These are phyloP conservation scores for Naganishia friedmannii DNA, from an alignment of 768 basidiomycete species.

Conservation along the genomic window DNA sequence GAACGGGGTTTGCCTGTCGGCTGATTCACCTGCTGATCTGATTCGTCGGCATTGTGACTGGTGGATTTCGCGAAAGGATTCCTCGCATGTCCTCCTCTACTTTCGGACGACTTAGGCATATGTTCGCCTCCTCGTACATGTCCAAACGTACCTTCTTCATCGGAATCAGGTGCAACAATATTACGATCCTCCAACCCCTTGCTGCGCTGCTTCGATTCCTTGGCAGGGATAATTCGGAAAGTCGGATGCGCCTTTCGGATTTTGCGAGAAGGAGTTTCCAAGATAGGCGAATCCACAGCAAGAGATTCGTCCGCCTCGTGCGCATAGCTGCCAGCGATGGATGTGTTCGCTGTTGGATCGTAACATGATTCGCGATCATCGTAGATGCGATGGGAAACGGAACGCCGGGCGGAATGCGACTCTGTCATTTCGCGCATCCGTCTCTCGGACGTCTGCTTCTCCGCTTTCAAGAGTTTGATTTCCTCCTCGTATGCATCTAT, in stretches of 20 bases:
- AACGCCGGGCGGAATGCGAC: neutral
- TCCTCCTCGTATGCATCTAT: slow-evolving; percentile 2
- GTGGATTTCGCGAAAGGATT: slow-evolving; percentile 14
- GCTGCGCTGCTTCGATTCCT: neutral
- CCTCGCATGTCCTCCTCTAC: neutral
- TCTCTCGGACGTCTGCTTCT: slow-evolving; percentile 8
- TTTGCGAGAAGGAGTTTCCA: slow-evolving; percentile 9
- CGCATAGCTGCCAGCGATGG: neutral
- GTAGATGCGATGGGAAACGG: neutral
- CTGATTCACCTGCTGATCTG: neutral
- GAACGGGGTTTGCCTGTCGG: neutral
- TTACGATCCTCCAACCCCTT: neutral
- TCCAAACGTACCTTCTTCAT: neutral
- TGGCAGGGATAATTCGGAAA: neutral
- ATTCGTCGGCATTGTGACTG: neutral
- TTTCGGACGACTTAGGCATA: neutral
- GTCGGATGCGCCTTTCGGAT: slow-evolving; percentile 2
- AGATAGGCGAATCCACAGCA: slow-evolving; percentile 11
- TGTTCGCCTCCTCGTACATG: neutral
- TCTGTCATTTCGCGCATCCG: slow-evolving; percentile 12
- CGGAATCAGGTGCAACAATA: slow-evolving; percentile 10
- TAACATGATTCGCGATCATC: neutral
- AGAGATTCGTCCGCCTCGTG: slow-evolving; percentile 5
- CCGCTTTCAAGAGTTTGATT: neutral
- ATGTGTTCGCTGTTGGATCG: too few species aligned